These are phyloP conservation scores for Bacterosira constricta DNA, from an alignment of 108 stramenopile genomes.

Conservation along the genomic window DNA sequence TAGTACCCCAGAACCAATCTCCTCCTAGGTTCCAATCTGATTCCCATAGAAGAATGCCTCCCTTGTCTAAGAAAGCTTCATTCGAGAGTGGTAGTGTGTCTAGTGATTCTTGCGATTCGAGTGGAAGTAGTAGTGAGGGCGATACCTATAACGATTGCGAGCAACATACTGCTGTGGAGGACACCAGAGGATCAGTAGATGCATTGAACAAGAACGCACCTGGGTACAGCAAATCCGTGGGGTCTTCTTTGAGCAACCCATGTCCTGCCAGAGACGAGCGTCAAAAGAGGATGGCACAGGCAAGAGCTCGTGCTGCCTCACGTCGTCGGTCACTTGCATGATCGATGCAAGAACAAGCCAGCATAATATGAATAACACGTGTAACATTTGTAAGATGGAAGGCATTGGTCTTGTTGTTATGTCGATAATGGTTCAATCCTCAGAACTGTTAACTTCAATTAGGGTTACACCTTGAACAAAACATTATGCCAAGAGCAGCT, in stretches of 20 bases:
- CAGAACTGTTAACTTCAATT: too few species aligned
- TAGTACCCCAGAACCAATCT: background rate
- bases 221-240: background rate
- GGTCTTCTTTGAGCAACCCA: background rate
- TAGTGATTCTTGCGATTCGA: background rate
- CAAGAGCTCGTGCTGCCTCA: background rate
- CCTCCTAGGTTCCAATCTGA: background rate
- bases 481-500: too few species aligned
- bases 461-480: too few species aligned
- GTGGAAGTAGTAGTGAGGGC: background rate
- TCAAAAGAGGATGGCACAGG: conserved; percentile 2
- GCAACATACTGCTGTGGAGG: background rate
- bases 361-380: too few species aligned
- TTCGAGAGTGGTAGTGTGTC: background rate
- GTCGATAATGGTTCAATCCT: too few species aligned
- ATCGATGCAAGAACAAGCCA: background rate
- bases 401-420: too few species aligned
- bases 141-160: background rate
- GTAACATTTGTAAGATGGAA: too few species aligned
- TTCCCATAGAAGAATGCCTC: background rate
- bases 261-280: background rate
- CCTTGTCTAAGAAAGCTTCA: background rate
- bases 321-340: too few species aligned
- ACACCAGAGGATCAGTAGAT: background rate
- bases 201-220: background rate